Base-by-base conservation (phyloP, 208 protist genomes). In the Crithidia acanthocephali region DNA sequence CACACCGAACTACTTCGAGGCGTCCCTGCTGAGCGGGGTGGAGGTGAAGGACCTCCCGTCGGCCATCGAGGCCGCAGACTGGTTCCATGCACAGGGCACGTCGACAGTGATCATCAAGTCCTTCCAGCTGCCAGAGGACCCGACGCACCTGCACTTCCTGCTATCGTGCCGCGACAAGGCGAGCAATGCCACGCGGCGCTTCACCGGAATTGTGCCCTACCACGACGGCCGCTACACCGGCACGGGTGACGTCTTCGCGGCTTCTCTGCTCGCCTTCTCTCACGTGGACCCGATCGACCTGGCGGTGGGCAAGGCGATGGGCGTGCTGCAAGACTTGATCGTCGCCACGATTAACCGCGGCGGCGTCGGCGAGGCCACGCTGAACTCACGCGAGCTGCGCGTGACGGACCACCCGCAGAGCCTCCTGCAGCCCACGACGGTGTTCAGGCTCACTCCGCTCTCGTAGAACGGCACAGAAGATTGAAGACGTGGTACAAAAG, bases 1-100 rank as follows among this genome's bases (percentile, higher is more conserved):
- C 0, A 98, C 95, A 35, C 97, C 96, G 27, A 99, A 99, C 76
- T 88, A 94, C 71, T 98, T 93, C 63, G 97, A 98, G 79, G 93
- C 94, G n/a, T 91, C 86, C 27, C 18, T 91, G 45, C 74, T 98
- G 22, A 90, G 76, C 64, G 80, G 76, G 1, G 55, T 93, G n/a
- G 74, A 79, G 40, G 85, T 98, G 44, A 75, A 55, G 22, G 87
- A 88, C 67, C 56, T 92, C 35, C 58, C 42, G 11, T 85, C 76
- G 22, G 93, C 93, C 33, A 35, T 86, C 1, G 16, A 76, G 48
- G 93, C 90, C 8, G 86, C 84, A 2, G 79, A 93, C 44, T 94
- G 86, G 82, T 95, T 98, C 59, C 92, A 98, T 72, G 63, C 47
- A 1, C 56, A 86, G 62, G 92, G 92, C 51, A 85, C 87, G 9